Percentiles rank a stretch among this genome's conserved stretches.
phyloP scores from a whole-genome alignment of 148 eudicot genomes.

The Rhododendron mucronatum region DNA sequence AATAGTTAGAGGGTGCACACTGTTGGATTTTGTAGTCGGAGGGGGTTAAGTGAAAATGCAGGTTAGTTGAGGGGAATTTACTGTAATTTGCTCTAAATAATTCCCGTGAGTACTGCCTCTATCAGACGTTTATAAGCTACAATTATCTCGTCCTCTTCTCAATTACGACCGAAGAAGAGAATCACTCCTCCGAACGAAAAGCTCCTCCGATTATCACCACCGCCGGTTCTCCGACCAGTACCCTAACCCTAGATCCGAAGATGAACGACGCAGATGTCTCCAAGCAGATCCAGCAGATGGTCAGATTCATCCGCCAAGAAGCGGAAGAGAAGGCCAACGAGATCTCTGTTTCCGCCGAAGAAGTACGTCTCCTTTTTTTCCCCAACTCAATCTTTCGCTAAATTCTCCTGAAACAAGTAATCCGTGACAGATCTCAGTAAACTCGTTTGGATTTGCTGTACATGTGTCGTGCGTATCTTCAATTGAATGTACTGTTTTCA shows the following conservation, averaged over 20 bases:
- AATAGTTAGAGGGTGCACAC: too few relatives aligned
- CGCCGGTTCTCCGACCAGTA: background rate
- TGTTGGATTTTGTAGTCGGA: too few relatives aligned
- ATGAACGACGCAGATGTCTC: conserved; percentile 82
- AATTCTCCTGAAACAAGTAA: too few relatives aligned
- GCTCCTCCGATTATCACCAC: background rate
- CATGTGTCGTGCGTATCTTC: background rate
- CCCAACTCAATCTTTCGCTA: background rate
- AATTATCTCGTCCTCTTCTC: conserved; percentile 9
- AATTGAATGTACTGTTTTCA: background rate
- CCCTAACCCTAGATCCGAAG: conserved; percentile 26
- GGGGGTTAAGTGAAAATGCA: too few relatives aligned
- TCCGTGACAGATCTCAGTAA: background rate
- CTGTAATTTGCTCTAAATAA: too few relatives aligned
- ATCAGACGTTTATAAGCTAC: conserved; percentile 3
- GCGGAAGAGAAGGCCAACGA: conserved; percentile 87
- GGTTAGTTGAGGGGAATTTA: too few relatives aligned
- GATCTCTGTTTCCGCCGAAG: conserved; percentile 82
- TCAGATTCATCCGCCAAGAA: conserved; percentile 79
- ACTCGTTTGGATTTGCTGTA: background rate
- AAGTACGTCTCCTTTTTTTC: conserved; percentile 23
- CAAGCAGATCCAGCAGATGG: conserved; percentile 95
- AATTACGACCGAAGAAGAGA: background rate
- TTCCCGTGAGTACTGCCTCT: background rate
- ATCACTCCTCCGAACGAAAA: background rate